phyloP scores from a whole-genome alignment of 169 alveolate species.

The Plasmodium vivax region DNA sequence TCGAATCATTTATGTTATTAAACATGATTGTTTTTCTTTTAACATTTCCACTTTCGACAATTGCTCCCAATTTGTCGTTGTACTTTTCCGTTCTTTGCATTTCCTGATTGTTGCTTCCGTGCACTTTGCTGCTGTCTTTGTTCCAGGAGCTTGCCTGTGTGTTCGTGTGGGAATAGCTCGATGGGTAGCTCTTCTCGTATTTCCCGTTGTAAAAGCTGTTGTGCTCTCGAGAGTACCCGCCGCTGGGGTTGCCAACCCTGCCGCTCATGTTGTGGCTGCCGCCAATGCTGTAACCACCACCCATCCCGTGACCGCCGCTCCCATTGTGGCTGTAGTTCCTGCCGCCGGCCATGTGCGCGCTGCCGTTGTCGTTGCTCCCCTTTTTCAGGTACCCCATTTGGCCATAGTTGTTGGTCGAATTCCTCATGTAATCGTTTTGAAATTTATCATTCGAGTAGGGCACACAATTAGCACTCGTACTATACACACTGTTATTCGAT shows the following conservation, averaged over 20 bases:
- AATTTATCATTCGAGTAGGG: not conserved
- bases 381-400: not conserved
- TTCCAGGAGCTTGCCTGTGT: not conserved
- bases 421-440: conserved; percentile 3
- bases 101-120: not conserved
- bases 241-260: not conserved
- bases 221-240: not conserved
- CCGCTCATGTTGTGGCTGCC: not conserved
- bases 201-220: not conserved
- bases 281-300: not conserved
- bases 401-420: not conserved
- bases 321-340: no score
- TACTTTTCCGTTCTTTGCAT: not conserved
- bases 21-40: conserved; percentile 42
- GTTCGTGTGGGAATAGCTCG: not conserved
- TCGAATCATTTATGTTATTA: conserved; percentile 15
- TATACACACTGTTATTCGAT: not conserved
- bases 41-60: conserved; percentile 57
- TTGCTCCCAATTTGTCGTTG: conserved; percentile 4
- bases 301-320: no score
- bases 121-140: not conserved
- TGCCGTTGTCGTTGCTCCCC: not conserved
- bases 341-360: not conserved
- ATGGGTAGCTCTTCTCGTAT: not conserved
- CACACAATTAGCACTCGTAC: not conserved